phyloP scores from a whole-genome alignment of 306 rosid species.

The Trifolium repens region DNA sequence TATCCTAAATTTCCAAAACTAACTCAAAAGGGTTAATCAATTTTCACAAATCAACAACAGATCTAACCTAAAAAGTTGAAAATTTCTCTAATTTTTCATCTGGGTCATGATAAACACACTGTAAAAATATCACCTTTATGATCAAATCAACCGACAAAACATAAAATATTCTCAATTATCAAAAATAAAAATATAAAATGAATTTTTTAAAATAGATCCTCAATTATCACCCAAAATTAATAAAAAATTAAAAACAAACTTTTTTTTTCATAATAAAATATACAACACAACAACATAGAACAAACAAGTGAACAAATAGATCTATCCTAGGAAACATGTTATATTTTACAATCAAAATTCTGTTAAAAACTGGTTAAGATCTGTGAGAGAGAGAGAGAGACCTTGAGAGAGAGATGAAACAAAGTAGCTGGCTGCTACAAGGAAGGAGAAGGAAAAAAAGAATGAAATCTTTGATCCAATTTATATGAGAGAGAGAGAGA shows the following conservation, averaged over 20 bases:
- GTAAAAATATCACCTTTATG: background rate
- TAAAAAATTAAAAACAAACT: background rate
- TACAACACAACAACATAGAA: background rate
- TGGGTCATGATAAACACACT: constrained; percentile 3
- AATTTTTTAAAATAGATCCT: constrained; percentile 12
- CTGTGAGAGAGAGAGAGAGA: constrained; percentile 27
- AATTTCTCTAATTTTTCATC: background rate
- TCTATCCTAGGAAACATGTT: constrained; percentile 38
- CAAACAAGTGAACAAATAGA: constrained; percentile 22
- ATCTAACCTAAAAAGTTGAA: constrained; percentile 49
- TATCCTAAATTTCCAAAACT: constrained; percentile 23
- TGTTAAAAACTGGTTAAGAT: constrained; percentile 33
- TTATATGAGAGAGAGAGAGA: background rate
- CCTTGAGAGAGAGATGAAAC: constrained; percentile 41
- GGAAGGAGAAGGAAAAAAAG: background rate
- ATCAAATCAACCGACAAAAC: constrained; percentile 23
- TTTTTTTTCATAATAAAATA: background rate
- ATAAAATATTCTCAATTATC: background rate
- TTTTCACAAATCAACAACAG: constrained; percentile 40
- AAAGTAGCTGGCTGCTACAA: constrained; percentile 49
- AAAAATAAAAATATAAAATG: background rate
- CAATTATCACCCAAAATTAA: background rate
- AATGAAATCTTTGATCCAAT: background rate
- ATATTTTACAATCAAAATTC: background rate
- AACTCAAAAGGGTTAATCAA: background rate